Evolutionary conservation across 257 asterid species (phyloP).

Genomic region (Gardenia jasminoides): DNA sequence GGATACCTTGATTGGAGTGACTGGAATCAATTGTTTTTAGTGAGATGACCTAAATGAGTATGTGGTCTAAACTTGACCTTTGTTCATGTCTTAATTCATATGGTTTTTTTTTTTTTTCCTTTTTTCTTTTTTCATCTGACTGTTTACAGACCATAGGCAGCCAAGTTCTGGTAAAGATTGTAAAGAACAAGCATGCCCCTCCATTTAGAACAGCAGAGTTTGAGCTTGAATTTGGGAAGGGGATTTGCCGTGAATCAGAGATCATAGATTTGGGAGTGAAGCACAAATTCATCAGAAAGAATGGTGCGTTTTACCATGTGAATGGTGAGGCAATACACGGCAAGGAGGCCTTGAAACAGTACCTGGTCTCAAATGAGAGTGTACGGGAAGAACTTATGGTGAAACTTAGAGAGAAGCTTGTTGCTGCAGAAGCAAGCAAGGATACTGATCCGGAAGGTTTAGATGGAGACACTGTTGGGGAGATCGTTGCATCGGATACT

Average conservation of each 20-base stretch:
- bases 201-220: slow-evolving; percentile 77
- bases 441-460: slow-evolving; percentile 27
- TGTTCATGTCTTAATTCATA: not conserved
- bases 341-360: slow-evolving; percentile 58
- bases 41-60: not conserved
- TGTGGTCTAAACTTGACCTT: not conserved
- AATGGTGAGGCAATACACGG: slow-evolving; percentile 46
- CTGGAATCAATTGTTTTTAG: not conserved
- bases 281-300: slow-evolving; percentile 55
- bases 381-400: slow-evolving; percentile 55
- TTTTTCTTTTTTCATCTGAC: not conserved
- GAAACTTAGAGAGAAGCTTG: slow-evolving; percentile 67
- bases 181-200: slow-evolving; percentile 94
- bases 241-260: slow-evolving; percentile 72
- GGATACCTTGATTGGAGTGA: not conserved
- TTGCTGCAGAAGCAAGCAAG: slow-evolving; percentile 27
- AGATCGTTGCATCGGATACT: slow-evolving; percentile 43
- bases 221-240: slow-evolving; percentile 89
- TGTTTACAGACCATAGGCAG: slow-evolving; percentile 68
- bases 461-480: slow-evolving; percentile 37
- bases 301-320: slow-evolving; percentile 35
- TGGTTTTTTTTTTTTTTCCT: not conserved
- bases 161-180: slow-evolving; percentile 82
- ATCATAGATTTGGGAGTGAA: slow-evolving; percentile 74
- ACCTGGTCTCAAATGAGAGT: slow-evolving; percentile 42